Evolutionary conservation across 1,139 yeast genomes (phyloP).

Genomic region (Nadsonia commutata): DNA sequence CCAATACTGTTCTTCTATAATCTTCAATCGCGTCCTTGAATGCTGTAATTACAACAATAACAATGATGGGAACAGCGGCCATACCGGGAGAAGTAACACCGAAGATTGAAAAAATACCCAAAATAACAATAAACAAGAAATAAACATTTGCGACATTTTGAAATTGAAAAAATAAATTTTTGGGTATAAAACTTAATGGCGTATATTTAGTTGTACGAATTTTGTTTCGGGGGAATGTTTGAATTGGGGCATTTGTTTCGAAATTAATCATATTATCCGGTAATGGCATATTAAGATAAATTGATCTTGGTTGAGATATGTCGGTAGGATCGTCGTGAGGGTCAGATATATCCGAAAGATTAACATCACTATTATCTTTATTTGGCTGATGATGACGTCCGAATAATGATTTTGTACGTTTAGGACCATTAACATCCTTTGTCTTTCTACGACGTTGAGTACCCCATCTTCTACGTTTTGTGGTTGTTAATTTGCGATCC

Average conservation of each 20-base stretch:
- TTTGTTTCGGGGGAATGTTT: conserved; percentile 59
- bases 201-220: conserved; percentile 89
- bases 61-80: conserved; percentile 88
- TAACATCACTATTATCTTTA: conserved; percentile 4
- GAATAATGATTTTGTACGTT: conserved; percentile 16
- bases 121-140: conserved; percentile 59
- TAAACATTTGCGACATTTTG: conserved; percentile 75
- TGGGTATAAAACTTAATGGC: conserved; percentile 75
- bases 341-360: background rate
- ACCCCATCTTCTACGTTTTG: conserved; percentile 82
- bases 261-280: conserved; percentile 49
- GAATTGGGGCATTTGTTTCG: conserved; percentile 27
- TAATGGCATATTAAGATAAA: conserved; percentile 50
- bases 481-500: conserved; percentile 22
- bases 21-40: conserved; percentile 91
- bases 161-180: conserved; percentile 62
- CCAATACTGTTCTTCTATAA: conserved; percentile 66
- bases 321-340: background rate
- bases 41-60: conserved; percentile 80
- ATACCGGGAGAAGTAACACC: conserved; percentile 88
- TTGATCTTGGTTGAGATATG: conserved; percentile 10
- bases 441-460: conserved; percentile 70
- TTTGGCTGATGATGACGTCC: conserved; percentile 5
- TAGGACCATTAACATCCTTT: conserved; percentile 30
- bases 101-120: conserved; percentile 69